Base-by-base conservation (phyloP, 306 rosid genomes). In the Clitoria ternatea region DNA sequence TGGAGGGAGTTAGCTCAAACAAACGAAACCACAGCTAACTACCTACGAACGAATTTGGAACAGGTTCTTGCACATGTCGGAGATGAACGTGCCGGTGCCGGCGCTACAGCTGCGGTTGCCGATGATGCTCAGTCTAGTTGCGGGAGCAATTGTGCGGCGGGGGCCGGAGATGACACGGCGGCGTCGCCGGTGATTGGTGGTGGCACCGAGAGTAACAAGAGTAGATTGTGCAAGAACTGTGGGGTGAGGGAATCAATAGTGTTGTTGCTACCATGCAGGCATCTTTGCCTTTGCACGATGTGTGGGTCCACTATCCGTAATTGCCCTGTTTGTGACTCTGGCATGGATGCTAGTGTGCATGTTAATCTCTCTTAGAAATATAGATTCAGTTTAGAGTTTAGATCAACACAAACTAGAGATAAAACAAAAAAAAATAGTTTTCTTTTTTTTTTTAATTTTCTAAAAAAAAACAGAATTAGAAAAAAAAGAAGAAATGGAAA, bases 251-350 rank as follows among this genome's bases (percentile, higher is more conserved):
- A 94, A 53, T 82, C 96, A n/a, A 74, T 68, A 53, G 98, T 94
- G 78, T 40, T 94, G 80, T 60, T 87, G 64, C 50, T 94, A 63
- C 98, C 97, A 69, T 94, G 98, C 76, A 87, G 95, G 85, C 98
- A 94, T 74, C 79, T 94, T 13, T 94, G 98, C 67, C 78, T 90
- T 10, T 94, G 98, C 50, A 76, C 87, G 7, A 42, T 61, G 70
- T 94, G 98, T 80, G 98, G 95, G 88, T 87, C 98, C 92, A 69
- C 75, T 1, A 32, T 83, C 0, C 76, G 75, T n/a, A 78, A 66
- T 33, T 94, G 98, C 73, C 98, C 98, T 0, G 84, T 89, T 0
- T 94, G 98, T 74, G 47, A 80, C 62, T 83, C 92, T 39, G 79
- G 81, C 69, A 81, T 87, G 70, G 88, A 81, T 74, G 87, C 90